Conservation (phyloP, 768 basidiomycete species). For the Leccinum pellstonianum region DNA sequence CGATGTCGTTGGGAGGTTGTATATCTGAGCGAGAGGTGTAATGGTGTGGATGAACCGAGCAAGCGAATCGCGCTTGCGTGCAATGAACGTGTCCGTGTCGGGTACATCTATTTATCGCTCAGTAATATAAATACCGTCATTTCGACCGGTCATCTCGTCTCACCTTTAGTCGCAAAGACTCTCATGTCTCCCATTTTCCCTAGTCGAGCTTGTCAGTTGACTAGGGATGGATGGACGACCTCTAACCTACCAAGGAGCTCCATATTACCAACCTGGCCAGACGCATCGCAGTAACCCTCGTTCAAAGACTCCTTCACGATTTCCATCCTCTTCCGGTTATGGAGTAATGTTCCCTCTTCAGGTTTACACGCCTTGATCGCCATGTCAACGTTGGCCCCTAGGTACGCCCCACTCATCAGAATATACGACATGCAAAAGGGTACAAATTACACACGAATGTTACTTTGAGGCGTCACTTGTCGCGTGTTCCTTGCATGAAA, state of each 20-base stretch:
- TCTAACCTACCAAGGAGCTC: conserved; percentile 52
- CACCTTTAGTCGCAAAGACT: conserved; percentile 64
- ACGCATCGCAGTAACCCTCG: conserved; percentile 81
- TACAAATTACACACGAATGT: conserved; percentile 38
- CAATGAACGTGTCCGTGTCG: conserved; percentile 48
- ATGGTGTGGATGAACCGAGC: conserved; percentile 75
- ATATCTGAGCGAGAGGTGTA: conserved; percentile 63
- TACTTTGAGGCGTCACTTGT: conserved; percentile 40
- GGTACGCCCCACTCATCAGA: conserved; percentile 4
- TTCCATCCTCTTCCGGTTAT: conserved; percentile 67
- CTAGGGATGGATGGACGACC: neutral
- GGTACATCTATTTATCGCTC: conserved; percentile 50
- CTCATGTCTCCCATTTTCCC: conserved; percentile 62
- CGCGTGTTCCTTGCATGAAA: conserved; percentile 17
- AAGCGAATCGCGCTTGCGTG: conserved; percentile 52
- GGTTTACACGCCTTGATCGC: conserved; percentile 71
- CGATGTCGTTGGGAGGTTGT: conserved; percentile 67
- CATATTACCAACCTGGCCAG: conserved; percentile 61
- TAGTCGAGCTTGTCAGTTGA: conserved; percentile 24
- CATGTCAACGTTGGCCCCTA: conserved; percentile 63
- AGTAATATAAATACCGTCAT: neutral
- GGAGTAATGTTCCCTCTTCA: conserved; percentile 60
- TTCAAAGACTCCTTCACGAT: conserved; percentile 71
- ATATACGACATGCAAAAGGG: neutral
- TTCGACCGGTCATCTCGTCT: conserved; percentile 1